Conservation (phyloP, 495 filamentous ascomycete species). For the Hypoxylon subgilvum region DNA sequence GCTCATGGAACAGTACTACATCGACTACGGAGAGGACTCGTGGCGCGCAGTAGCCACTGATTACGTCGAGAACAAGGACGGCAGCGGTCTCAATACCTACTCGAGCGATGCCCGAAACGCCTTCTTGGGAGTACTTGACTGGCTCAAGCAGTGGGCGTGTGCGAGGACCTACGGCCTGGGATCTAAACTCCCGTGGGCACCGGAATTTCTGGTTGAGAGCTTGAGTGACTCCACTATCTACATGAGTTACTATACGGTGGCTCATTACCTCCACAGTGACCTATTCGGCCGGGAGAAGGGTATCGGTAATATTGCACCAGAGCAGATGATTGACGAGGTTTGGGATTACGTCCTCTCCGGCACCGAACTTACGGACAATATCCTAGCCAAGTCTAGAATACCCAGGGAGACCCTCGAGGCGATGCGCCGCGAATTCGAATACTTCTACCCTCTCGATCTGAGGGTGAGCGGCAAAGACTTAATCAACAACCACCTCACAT, state of each 20-base stretch:
- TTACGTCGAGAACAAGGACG: conserved; percentile 68
- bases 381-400: conserved; percentile 67
- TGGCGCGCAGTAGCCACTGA: conserved; percentile 68
- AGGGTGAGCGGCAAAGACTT: conserved; percentile 85
- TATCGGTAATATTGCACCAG: conserved; percentile 66
- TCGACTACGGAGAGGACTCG: conserved; percentile 72
- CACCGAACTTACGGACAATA: conserved; percentile 66
- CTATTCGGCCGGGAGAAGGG: conserved; percentile 79
- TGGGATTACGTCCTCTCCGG: conserved; percentile 90
- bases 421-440: conserved; percentile 90
- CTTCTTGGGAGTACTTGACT: conserved; percentile 82
- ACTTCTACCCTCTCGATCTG: conserved; percentile 94
- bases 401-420: conserved; percentile 70
- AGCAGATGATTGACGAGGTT: conserved; percentile 93
- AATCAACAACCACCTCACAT: conserved; percentile 87
- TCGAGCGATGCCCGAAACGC: conserved; percentile 78
- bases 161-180: conserved; percentile 90
- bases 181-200: conserved; percentile 95
- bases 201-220: conserved; percentile 87
- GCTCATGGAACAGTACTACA: conserved; percentile 93
- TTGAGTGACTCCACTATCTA: conserved; percentile 92
- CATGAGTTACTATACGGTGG: conserved; percentile 95
- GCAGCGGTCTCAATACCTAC: conserved; percentile 76
- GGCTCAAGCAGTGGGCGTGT: conserved; percentile 96
- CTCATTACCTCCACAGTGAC: conserved; percentile 79